Evolutionary conservation across 2,329 filamentous ascomycete species (phyloP), one percentile per base, ranked within the genome.

Genomic region (Ophiostoma sp.): DNA sequence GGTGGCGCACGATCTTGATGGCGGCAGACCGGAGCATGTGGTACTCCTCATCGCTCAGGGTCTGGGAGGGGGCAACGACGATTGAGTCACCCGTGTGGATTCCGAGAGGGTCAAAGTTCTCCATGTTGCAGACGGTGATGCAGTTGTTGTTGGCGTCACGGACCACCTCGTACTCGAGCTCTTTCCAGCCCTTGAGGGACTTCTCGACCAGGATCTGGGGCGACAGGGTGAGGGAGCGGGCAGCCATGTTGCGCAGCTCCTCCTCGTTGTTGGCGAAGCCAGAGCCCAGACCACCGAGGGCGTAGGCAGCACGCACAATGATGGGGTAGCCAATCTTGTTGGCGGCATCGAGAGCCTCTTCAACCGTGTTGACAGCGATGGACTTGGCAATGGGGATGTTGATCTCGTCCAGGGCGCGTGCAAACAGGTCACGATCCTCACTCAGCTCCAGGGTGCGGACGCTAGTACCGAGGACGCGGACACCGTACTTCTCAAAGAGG

Each of bases 121-220:
- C 95, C 95, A 99, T 98, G 83, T 99, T 99, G 79, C 95, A 99
- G 71, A 99, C 95, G 6, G 95, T 99, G 77, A 99, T 98, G 78
- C 95, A 99, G 84, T 98, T 98, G 81, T 99, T 93, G 74, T 92
- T 88, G 69, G 89, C 90, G 82, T 98, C 95, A 75, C 95, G 90
- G 55, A 99, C 95, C 71, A 98, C 95, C 79, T 99, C 95, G 76
- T 98, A 99, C 79, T 99, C 95, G 72, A 98, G 96, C 80, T 99
- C 95, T 80, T 99, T 99, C 95, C 95, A 99, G 70, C 95, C 95
- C 82, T 98, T 98, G 94, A 99, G 98, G 81, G 92, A 96, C 78
- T 91, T 89, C 82, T 99, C 95, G 74, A 99, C 96, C 68, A 99
- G 85, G 7, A 99, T 92, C 77, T 99, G 95, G 8, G 95, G 95